Evolutionary conservation across 1,284 basidiomycete genomes (phyloP).

Genomic region (Moesziomyces sp.): DNA sequence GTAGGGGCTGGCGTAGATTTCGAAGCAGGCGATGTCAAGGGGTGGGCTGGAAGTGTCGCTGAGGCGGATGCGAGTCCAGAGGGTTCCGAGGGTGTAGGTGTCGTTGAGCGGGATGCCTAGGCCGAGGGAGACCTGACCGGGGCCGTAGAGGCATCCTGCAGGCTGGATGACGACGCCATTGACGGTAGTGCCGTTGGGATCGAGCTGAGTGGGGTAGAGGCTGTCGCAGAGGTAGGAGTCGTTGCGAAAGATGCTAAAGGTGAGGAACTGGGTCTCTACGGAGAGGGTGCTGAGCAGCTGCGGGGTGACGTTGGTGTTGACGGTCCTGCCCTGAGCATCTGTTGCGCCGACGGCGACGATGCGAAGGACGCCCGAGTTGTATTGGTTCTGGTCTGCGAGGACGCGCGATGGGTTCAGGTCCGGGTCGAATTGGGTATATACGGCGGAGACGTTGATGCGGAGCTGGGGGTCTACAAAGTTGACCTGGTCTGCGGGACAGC

Average conservation of each 20-base stretch:
- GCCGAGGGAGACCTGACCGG: conserved; percentile 83
- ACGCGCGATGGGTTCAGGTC: conserved; percentile 13
- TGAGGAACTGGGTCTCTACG: conserved; percentile 53
- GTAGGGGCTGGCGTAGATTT: conserved; percentile 82
- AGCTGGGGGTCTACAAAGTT: conserved; percentile 41
- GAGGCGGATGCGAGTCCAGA: conserved; percentile 84
- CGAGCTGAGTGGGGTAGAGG: conserved; percentile 48
- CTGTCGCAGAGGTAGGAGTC: conserved; percentile 60
- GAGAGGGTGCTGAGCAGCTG: conserved; percentile 51
- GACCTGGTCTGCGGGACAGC: conserved; percentile 39
- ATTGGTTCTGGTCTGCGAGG: conserved; percentile 18
- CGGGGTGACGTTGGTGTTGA: conserved; percentile 28
- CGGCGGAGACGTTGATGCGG: conserved; percentile 63
- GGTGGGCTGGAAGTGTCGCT: conserved; percentile 80
- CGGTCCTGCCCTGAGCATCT: conserved; percentile 36
- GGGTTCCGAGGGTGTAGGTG: conserved; percentile 81
- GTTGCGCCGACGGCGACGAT: conserved; percentile 56
- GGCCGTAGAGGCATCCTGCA: conserved; percentile 56
- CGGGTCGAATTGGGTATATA: conserved; percentile 60
- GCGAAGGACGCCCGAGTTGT: conserved; percentile 43
- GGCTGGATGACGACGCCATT: conserved; percentile 35
- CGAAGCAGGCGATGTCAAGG: conserved; percentile 81
- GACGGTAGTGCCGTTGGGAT: conserved; percentile 47
- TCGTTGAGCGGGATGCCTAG: conserved; percentile 77
- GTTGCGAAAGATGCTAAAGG: conserved; percentile 57